These are phyloP conservation scores for Dictyostelium firmibasis DNA, from an alignment of 78 protist genomes.

Conservation along the genomic window DNA sequence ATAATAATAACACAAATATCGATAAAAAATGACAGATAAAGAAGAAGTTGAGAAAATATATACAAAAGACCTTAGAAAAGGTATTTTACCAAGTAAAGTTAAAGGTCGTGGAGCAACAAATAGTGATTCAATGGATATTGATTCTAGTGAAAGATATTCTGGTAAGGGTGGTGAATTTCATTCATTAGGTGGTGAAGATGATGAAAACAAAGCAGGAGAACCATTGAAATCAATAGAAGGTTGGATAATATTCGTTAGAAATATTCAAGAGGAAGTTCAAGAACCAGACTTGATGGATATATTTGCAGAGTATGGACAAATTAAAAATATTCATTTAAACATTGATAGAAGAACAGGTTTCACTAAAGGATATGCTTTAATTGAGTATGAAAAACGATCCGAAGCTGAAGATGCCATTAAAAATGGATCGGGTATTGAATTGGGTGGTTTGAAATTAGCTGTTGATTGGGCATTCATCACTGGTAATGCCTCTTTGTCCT, in stretches of 20 bases:
- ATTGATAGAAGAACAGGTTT: constrained; percentile 95
- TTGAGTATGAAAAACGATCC: constrained; percentile 81
- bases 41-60: constrained; percentile 39
- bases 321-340: constrained; percentile 90
- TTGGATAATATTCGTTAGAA: constrained; percentile 89
- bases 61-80: constrained; percentile 59
- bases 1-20: neutral
- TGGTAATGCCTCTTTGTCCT: neutral
- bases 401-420: constrained; percentile 87
- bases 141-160: constrained; percentile 10
- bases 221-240: constrained; percentile 93
- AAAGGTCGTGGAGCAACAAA: constrained; percentile 54
- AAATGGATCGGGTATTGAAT: neutral
- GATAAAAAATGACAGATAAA: neutral
- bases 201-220: neutral
- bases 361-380: constrained; percentile 89
- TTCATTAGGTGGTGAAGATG: neutral
- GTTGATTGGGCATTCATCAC: constrained; percentile 87
- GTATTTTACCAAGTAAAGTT: constrained; percentile 33
- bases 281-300: constrained; percentile 91
- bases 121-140: constrained; percentile 38
- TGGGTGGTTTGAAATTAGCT: constrained; percentile 74
- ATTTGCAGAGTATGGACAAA: constrained; percentile 91
- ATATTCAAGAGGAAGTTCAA: constrained; percentile 93
- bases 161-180: constrained; percentile 55